Conservation (phyloP, 805 yeast genomes). For the Yarrowia sp. region DNA sequence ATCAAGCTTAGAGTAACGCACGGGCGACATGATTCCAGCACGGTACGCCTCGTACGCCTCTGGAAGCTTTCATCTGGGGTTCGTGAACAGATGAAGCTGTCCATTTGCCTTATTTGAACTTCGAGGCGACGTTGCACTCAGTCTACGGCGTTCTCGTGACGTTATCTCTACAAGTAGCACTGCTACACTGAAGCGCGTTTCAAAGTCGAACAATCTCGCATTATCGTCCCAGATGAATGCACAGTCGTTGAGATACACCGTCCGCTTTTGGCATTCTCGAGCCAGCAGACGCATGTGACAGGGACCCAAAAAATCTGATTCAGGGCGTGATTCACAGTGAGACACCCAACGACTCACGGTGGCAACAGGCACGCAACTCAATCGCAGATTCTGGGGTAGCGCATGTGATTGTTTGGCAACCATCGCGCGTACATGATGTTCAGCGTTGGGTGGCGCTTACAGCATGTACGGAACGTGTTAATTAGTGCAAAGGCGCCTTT, state of each 20-base stretch:
- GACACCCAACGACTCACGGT: not conserved
- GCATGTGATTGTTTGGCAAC: not conserved
- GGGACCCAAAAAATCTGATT: not conserved
- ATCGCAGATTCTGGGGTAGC: constrained; percentile 1
- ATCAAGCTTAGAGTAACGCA: constrained; percentile 16
- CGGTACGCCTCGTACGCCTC: not conserved
- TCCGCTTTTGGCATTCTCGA: not conserved
- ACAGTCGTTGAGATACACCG: not conserved
- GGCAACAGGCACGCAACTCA: constrained; percentile 1
- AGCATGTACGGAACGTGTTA: too few species aligned
- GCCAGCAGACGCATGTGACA: constrained; percentile 1
- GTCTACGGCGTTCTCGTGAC: too few species aligned
- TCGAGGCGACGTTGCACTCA: too few species aligned
- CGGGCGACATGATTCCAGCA: not conserved
- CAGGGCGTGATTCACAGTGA: constrained; percentile 6
- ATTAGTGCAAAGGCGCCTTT: not conserved
- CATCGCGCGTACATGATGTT: not conserved
- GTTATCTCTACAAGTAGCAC: too few species aligned
- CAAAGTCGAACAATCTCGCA: too few species aligned
- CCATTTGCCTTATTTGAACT: too few species aligned
- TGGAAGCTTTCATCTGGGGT: not conserved
- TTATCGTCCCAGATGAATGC: not conserved
- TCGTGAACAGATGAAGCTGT: too few species aligned
- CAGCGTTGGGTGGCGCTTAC: not conserved
- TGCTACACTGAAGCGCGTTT: too few species aligned